phyloP scores from a whole-genome alignment of 73 alveolate species.

The Tetrahymena elliotti region DNA sequence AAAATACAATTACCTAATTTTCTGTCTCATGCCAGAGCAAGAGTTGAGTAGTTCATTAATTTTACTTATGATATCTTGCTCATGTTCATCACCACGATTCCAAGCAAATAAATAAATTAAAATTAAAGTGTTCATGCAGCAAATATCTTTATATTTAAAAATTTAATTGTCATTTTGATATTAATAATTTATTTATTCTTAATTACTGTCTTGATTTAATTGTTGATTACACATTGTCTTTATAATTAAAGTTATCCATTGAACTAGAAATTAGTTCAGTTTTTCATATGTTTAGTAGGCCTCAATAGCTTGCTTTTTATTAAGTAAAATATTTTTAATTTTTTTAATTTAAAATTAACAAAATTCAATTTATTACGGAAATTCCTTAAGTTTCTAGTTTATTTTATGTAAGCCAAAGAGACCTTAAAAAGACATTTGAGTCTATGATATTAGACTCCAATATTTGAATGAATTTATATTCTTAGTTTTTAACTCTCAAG shows the following conservation, averaged over 20 bases:
- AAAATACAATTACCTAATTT: background rate
- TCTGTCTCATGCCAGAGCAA: background rate
- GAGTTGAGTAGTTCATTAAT: background rate
- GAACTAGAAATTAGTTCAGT: background rate
- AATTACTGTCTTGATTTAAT: background rate
- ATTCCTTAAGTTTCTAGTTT: background rate
- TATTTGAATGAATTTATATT: background rate
- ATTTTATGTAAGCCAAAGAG: background rate
- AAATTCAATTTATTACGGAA: background rate
- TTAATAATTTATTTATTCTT: background rate
- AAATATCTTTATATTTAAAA: background rate
- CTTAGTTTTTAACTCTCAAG: background rate
- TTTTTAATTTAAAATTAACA: background rate
- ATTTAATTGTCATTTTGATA: background rate
- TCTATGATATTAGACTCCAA: background rate
- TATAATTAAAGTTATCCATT: background rate
- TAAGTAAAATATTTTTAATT: too few relatives aligned
- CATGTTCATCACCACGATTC: background rate
- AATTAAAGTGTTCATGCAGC: background rate
- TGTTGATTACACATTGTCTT: background rate
- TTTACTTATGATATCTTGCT: background rate
- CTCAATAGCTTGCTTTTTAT: background rate
- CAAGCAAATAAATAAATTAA: background rate
- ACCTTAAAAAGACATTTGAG: background rate
- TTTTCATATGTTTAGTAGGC: background rate